These are phyloP conservation scores for Diaporthe sp. DNA, from an alignment of 2,329 filamentous ascomycete species.

Conservation along the genomic window DNA sequence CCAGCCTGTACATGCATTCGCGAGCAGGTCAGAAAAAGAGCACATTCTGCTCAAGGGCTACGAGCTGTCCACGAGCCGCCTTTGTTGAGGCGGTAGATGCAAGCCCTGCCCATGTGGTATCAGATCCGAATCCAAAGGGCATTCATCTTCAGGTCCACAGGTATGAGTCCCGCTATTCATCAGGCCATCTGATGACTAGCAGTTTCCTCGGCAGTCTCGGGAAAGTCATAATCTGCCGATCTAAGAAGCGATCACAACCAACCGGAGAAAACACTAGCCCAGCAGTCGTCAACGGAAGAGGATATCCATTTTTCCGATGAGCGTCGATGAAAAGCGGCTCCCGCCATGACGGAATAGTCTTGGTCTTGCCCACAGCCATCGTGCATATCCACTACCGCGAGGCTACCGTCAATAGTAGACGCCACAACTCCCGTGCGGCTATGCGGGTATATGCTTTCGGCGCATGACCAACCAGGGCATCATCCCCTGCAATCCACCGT, in stretches of 20 bases:
- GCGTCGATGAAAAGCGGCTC: not conserved
- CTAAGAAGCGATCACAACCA: not conserved
- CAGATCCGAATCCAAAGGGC: not conserved
- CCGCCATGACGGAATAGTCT: not conserved
- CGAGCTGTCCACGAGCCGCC: not conserved
- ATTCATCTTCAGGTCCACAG: no score
- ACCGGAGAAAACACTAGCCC: not conserved
- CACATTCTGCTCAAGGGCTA: not conserved
- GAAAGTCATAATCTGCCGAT: not conserved
- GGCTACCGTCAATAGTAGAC: conserved; percentile 17
- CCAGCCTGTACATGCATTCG: not conserved
- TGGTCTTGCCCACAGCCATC: not conserved
- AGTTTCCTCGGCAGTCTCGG: not conserved
- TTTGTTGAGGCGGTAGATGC: no score
- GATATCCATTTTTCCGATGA: not conserved
- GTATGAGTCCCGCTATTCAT: not conserved
- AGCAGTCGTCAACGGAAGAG: not conserved
- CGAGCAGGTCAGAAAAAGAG: not conserved
- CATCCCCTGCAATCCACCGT: not conserved
- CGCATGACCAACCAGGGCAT: conserved; percentile 14
- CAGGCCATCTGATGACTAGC: not conserved
- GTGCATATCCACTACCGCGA: not conserved
- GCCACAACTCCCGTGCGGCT: not conserved
- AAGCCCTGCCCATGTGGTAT: not conserved
- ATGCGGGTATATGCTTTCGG: not conserved